phyloP scores from a whole-genome alignment of 768 basidiomycete genomes.

The Sarcodon sp. region DNA sequence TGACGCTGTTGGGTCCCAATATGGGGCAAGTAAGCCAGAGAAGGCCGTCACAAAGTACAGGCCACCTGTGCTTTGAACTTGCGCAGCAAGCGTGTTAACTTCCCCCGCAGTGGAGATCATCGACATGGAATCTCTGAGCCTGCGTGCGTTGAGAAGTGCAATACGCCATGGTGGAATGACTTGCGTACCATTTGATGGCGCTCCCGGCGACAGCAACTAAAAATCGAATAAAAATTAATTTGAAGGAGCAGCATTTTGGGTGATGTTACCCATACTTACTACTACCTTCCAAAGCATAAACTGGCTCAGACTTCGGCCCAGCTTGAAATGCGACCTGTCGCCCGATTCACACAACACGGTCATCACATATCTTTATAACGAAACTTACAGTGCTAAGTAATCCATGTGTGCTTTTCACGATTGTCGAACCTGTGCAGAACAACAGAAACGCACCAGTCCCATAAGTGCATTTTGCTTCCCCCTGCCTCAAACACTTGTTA shows the following conservation, averaged over 20 bases:
- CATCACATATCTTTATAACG: neutral
- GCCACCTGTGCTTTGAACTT: slow-evolving; percentile 71
- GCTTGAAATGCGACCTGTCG: slow-evolving; percentile 80
- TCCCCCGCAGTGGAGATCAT: slow-evolving; percentile 73
- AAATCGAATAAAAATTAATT: neutral
- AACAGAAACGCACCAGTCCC: slow-evolving; percentile 95
- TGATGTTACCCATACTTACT: slow-evolving; percentile 38
- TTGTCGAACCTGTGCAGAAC: slow-evolving; percentile 85
- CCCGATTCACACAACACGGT: neutral
- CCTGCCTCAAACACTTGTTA: slow-evolving; percentile 85
- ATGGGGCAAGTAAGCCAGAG: slow-evolving; percentile 90
- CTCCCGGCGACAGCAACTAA: slow-evolving; percentile 89
- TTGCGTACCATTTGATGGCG: slow-evolving; percentile 74
- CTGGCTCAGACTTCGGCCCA: slow-evolving; percentile 61
- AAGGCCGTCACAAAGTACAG: slow-evolving; percentile 97
- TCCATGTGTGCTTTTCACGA: slow-evolving; percentile 78
- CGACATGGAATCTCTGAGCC: slow-evolving; percentile 83
- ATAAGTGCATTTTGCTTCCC: slow-evolving; percentile 97
- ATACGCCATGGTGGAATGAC: neutral
- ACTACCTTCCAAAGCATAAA: slow-evolving; percentile 91
- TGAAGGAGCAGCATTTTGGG: neutral
- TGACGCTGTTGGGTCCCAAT: slow-evolving; percentile 91
- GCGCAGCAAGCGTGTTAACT: slow-evolving; percentile 73
- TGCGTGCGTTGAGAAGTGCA: slow-evolving; percentile 10
- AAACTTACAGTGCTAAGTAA: slow-evolving; percentile 69